Evolutionary conservation across 306 rosid genomes (phyloP), one percentile per base, ranked within the genome.

Genomic region (Sindora glabra): DNA sequence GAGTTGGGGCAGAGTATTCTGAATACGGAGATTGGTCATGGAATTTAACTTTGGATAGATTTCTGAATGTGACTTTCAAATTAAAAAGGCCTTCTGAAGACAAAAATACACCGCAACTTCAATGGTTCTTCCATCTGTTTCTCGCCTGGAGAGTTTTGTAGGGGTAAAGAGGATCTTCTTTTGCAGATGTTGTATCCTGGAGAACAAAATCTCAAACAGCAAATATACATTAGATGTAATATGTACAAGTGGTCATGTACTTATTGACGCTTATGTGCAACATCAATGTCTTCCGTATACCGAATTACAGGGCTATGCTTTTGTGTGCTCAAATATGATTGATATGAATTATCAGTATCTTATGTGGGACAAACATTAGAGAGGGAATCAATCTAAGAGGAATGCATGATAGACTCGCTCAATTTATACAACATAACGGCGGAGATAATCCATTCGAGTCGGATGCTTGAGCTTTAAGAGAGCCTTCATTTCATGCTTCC

Each of bases 391-490:
- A 51, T 30, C 39, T 25, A 14, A 4, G 15, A 46, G 48, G 18
- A 60, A 63, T 51, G 52, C n/a, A 68, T 60, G n/a, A n/a, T n/a
- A n/a, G n/a, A n/a, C n/a, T 18, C 19, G 46, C n/a, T 64, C 13
- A 2, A 65, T 41, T 71, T 69, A 91, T 63, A 83, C 78, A 62
- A 86, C 60, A 50, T 89, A 79, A 33, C 89, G 92, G 68, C 89
- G 95, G 74, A 89, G 95, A 71, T 94, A 94, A 66, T 89, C 95
- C 67, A 94, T 79, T 30, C 99, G 72, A 67, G 97, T 81, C 16
- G 95, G 91, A 81, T 84, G 97, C 72, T 94, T 94, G 74, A 94
- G 95, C 90, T 89, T 94, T 95, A 94, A 81, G 57, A 94, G 82
- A 58, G 99, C 99, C 82, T 94, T 94, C 3, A 94, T 85, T 75